Percentiles rank a stretch among this genome's conserved stretches.
Evolutionary conservation across 2,329 filamentous ascomycete species (phyloP).

Genomic region (Remersonia thermophila): DNA sequence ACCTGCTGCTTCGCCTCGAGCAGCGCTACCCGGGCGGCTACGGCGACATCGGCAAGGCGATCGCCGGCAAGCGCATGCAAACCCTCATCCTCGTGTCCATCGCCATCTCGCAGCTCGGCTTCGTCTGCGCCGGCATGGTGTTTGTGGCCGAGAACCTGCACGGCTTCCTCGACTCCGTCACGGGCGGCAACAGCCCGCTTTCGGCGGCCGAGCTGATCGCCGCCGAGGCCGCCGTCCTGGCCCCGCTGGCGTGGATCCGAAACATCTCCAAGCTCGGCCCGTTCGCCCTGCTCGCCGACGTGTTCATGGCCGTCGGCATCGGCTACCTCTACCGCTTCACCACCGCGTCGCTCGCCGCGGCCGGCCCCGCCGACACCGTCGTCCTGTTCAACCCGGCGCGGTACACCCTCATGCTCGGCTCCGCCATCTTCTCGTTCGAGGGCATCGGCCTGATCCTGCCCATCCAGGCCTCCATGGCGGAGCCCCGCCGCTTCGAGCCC

Average conservation of each 20-base stretch:
- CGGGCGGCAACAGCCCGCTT: constrained; percentile 34
- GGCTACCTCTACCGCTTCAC: constrained; percentile 65
- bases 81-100: constrained; percentile 57
- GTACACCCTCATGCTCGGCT: constrained; percentile 60
- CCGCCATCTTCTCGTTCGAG: constrained; percentile 68
- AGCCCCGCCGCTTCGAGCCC: constrained; percentile 53
- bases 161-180: constrained; percentile 54
- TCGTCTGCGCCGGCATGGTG: constrained; percentile 66
- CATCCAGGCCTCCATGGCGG: constrained; percentile 63
- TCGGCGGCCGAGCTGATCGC: constrained; percentile 49
- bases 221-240: constrained; percentile 50
- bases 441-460: constrained; percentile 66
- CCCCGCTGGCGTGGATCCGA: constrained; percentile 57
- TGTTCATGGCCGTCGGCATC: constrained; percentile 59
- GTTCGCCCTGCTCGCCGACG: constrained; percentile 55
- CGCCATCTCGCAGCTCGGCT: constrained; percentile 62
- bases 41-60: constrained; percentile 57
- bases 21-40: constrained; percentile 55
- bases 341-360: constrained; percentile 39
- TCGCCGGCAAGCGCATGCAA: constrained; percentile 51
- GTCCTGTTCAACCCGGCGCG: constrained; percentile 55
- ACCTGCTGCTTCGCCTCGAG: constrained; percentile 57
- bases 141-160: constrained; percentile 65
- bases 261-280: constrained; percentile 65
- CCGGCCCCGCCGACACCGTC: constrained; percentile 49